Evolutionary conservation across 2,329 filamentous ascomycete genomes (phyloP), one percentile per base, ranked within the genome.

Genomic region (Monosporascus ibericus): DNA sequence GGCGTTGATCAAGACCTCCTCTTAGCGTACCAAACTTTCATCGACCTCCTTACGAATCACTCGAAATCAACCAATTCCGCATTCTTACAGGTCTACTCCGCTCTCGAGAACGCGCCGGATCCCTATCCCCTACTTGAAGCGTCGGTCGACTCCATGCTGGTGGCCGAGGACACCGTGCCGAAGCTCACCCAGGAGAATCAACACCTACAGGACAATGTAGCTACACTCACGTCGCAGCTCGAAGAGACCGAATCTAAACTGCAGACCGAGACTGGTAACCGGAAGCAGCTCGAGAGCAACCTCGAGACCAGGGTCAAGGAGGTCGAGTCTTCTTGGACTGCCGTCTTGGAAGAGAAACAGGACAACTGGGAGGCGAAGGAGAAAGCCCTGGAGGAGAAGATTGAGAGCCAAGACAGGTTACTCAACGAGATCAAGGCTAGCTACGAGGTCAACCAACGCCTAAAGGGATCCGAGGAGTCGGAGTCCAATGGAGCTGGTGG

Each of bases 281-380:
- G 90, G 52, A 87, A 86, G 67, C 81, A 86, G 55, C 74, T 95
- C 9, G 91, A 97, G 63, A 85, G 86, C 36, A 85, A 79, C 15
- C 79, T 94, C 27, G 91, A 96, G 63, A 75, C 71, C 53, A 90
- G 86, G 66, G 87, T 95, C 53, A 95, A 92, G 70, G 92, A 96
- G 58, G 86, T 97, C 2, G 91, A 97, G 71, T 75, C 82, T 15
- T 94, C 90, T 3, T 99, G 94, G 92, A 81, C 83, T 14, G 91
- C 90, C 24, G 92, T 96, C 5, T 70, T 99, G 48, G 85, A 88
- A 52, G 94, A 99, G 76, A 96, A 96, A 72, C 87, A 90, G 63
- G 90, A 92, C 68, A 99, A 99, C 66, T 99, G 94, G 94, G 85
- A 88, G 50, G 86, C 92, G 8, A 96, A 95, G 67, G 94, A 99